These are phyloP conservation scores for Mortierella sp. DNA, from an alignment of 371 early-diverging fungal genomes.

Conservation along the genomic window DNA sequence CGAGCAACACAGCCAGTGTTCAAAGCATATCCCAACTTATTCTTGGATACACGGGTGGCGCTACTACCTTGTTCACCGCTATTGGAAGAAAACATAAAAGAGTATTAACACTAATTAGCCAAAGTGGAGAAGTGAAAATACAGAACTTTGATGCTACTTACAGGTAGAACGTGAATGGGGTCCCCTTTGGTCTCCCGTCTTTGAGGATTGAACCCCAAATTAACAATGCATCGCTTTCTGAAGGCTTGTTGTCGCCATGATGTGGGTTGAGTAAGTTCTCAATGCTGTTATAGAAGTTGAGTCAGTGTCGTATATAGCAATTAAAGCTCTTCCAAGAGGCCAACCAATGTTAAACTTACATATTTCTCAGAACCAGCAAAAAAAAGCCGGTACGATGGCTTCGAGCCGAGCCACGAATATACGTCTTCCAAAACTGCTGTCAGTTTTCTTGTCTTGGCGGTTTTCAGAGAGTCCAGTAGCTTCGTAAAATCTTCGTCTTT, in stretches of 20 bases:
- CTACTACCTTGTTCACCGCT: constrained; percentile 10
- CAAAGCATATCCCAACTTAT: constrained; percentile 15
- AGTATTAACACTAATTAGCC: not conserved
- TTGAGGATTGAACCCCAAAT: constrained; percentile 14
- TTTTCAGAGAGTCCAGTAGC: constrained; percentile 8
- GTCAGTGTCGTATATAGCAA: constrained; percentile 3
- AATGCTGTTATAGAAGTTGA: constrained; percentile 8
- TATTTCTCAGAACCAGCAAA: constrained; percentile 7
- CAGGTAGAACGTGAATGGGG: constrained; percentile 8
- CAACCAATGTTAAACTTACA: constrained; percentile 8
- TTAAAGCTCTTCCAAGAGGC: not conserved
- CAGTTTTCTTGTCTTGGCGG: constrained; percentile 4
- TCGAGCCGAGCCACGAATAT: constrained; percentile 10
- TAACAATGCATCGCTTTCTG: constrained; percentile 12
- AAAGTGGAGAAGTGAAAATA: not conserved
- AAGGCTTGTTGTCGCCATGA: constrained; percentile 12
- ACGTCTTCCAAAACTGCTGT: constrained; percentile 11
- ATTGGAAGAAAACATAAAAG: constrained; percentile 4
- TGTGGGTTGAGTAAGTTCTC: constrained; percentile 11
- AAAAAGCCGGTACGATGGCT: constrained; percentile 9
- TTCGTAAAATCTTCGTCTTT: not conserved
- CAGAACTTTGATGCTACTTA: not conserved
- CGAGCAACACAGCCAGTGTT: constrained; percentile 12
- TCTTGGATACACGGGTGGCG: constrained; percentile 15
- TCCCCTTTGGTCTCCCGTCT: constrained; percentile 9